Conservation (phyloP, 2,329 filamentous ascomycete genomes). For the Fusarium sp. region DNA sequence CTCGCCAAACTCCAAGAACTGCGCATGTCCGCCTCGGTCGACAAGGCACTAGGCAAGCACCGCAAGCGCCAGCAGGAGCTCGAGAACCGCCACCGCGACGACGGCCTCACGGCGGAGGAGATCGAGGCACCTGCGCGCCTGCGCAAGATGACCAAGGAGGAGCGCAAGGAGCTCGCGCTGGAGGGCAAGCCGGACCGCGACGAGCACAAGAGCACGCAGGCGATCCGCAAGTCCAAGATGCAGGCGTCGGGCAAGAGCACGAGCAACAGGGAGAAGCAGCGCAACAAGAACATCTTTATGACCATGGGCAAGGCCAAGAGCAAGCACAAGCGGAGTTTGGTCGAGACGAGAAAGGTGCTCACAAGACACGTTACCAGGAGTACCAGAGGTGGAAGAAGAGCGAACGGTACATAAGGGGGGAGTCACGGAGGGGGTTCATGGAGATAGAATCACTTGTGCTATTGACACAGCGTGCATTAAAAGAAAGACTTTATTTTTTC, state of each 20-base stretch:
- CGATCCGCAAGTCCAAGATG: conserved; percentile 89
- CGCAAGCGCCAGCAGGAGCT: conserved; percentile 63
- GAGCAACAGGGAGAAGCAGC: conserved; percentile 95
- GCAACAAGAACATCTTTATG: conserved; percentile 99
- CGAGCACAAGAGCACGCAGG: conserved; percentile 88
- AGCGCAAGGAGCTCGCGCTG: conserved; percentile 84
- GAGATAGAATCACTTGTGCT: conserved; percentile 33
- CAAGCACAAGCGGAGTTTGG: conserved; percentile 94
- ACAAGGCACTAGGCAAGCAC: conserved; percentile 67
- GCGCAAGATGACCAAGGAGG: conserved; percentile 89
- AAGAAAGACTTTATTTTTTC: conserved; percentile 21
- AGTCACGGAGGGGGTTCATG: not conserved
- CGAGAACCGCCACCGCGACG: conserved; percentile 78
- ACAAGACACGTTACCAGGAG: conserved; percentile 84
- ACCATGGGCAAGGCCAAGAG: conserved; percentile 94
- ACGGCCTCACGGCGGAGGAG: conserved; percentile 88
- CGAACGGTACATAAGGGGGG: conserved; percentile 67
- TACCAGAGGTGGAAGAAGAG: conserved; percentile 85
- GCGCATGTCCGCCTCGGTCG: conserved; percentile 78
- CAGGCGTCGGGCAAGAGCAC: conserved; percentile 91
- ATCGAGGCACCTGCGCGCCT: conserved; percentile 89
- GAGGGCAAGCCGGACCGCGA: conserved; percentile 83
- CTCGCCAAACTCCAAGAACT: conserved; percentile 95
- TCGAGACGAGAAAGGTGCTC: conserved; percentile 84
- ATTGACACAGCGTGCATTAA: conserved; percentile 31